Base-by-base conservation (phyloP, 2,329 filamentous ascomycete genomes). In the Pseudocercospora musae region DNA sequence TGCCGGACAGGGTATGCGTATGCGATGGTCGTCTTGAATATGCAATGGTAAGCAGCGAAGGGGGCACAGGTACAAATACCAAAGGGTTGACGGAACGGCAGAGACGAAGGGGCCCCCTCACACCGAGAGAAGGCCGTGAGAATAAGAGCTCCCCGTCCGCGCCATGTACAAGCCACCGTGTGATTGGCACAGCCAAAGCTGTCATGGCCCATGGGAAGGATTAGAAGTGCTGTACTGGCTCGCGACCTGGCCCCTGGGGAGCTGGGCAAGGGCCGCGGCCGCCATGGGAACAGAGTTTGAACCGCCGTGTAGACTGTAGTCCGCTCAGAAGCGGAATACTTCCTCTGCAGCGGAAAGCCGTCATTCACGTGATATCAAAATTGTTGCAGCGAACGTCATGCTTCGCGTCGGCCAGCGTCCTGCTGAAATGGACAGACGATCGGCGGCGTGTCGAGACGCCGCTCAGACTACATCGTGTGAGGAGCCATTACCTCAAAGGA, bases 91-190 rank as follows among this genome's bases (percentile, higher is more conserved):
- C 61, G 61, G 61, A 63, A 63, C 48, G n/a, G 6, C 48, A 57
- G 57, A 48, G 33, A 29, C 33, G 44, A 57, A 15, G n/a, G 8
- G 15, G 15, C 46, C 20, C 23, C 23, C 29, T 53, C 42, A 48
- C 37, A 20, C 52, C 61, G 57, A 57, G 53, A 37, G 56, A 57
- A 54, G 25, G 52, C 33, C 46, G 52, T 48, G 21, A 48, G 21
- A 31, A 31, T 44, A 20, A 49, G 48, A 56, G 53, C 50, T 33
- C 50, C 60, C 46, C 53, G 58, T 62, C 60, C 58, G 65, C 63
- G 57, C 65, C 33, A 59, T 33, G 60, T 64, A 63, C 61, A 60
- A 58, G 54, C 59, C 57, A 23, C 57, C 25, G 25, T 46, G 27
- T 61, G 59, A 64, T 66, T 66, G 64, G 62, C 48, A 29, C 40